Evolutionary conservation across 345 rosid genomes (phyloP), one percentile per base, ranked within the genome.

Genomic region (Adansonia digitata): DNA sequence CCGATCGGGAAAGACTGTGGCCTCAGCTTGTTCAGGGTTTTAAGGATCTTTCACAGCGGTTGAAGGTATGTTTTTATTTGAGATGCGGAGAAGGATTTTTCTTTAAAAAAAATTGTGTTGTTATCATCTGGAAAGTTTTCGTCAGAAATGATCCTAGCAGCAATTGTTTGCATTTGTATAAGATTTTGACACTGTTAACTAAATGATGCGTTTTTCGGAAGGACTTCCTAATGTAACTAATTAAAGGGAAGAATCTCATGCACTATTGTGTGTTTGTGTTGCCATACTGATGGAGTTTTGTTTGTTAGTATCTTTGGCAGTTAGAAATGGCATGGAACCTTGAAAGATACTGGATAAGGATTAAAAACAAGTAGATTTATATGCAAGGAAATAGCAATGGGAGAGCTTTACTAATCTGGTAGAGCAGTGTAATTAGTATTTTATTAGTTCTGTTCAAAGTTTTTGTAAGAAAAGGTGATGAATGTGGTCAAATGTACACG

Each of bases 21-120:
- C 98, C 99, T 77, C 97, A 95, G 84, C 99, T 93, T 85, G 94
- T 91, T 78, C 93, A 87, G 68, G 98, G 98, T 74, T 93, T 95
- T 78, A 95, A 91, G 83, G 97, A 95, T 85, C 97, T 93, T 72
- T 93, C 99, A 2, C 85, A 85, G 52, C 98, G 98, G 27, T 88
- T 95, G 52, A 89, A 93, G 94, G 98, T 95, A 51, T 74, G 13
- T 61, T 82, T 48, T n/a, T 8, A 45, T 60, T 46, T 15, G 75
- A 35, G 51, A 43, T 18, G 8, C 43, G 15, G 31, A 8, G 27
- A 42, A n/a, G 29, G 35, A 51, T 13, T 59, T 60, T 60, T 42
- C 27, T 73, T 43, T 9, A n/a, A n/a, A n/a, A n/a, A n/a, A n/a
- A n/a, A 2, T 24, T 27, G 0, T 24, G 5, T 75, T 52, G 34